phyloP scores from a whole-genome alignment of 495 filamentous ascomycete species.

The Podospora australis region DNA sequence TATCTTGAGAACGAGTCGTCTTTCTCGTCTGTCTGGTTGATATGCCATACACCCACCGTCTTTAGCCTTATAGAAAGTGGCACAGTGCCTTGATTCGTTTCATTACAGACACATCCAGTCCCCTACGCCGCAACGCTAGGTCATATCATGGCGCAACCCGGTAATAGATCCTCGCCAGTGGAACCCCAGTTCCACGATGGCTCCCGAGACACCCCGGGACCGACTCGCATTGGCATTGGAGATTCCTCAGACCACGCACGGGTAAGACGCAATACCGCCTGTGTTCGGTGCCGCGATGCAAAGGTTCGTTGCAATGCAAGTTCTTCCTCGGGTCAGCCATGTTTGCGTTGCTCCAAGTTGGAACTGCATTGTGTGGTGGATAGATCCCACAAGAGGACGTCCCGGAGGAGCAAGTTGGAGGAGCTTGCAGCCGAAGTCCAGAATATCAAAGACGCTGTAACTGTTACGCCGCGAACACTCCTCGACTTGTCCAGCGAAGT shows the following conservation, averaged over 20 bases:
- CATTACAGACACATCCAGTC: too few relatives aligned
- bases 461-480: conserved; percentile 24
- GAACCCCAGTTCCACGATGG: background rate
- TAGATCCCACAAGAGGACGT: conserved; percentile 40
- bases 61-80: background rate
- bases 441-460: conserved; percentile 34
- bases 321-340: conserved; percentile 31
- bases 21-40: background rate
- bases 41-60: background rate
- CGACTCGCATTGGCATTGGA: conserved; percentile 13
- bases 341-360: conserved; percentile 39
- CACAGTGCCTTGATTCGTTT: too few relatives aligned
- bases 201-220: conserved; percentile 13
- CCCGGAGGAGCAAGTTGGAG: conserved; percentile 39
- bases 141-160: conserved; percentile 1
- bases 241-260: conserved; percentile 10
- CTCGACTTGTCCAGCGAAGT: conserved; percentile 4
- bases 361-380: conserved; percentile 39
- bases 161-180: background rate
- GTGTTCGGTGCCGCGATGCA: conserved; percentile 37
- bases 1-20: background rate
- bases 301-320: conserved; percentile 41
- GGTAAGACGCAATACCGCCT: conserved; percentile 39
- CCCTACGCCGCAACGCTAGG: too few relatives aligned
- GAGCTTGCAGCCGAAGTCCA: conserved; percentile 39